Base-by-base conservation (phyloP, 805 yeast species). In the Yarrowia sp. region DNA sequence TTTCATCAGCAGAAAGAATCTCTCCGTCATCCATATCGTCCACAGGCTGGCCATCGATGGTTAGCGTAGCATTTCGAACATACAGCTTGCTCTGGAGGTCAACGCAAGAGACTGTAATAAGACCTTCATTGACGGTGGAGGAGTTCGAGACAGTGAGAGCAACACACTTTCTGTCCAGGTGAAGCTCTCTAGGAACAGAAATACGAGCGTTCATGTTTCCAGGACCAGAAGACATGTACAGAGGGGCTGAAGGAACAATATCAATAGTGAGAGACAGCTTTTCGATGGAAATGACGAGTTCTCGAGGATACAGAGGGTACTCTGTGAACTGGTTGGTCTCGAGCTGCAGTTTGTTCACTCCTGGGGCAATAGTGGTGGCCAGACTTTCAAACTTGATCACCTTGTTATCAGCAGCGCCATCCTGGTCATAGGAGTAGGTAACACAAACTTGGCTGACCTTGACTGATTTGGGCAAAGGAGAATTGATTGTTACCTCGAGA, bases 401-500 rank as follows among this genome's bases (percentile, higher is more conserved):
- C 43, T 56, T 46, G 32, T 54, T 64, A 16, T 38, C 56, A 4
- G 24, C 62, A 0, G 66, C 68, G 0, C 44, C 46, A 16, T 61
- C 69, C 3, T 62, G 49, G 10, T 56, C 61, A 9, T 67, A 65
- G 0, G 52, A 26, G 11, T 66, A 70, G 1, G 36, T 24, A 6
- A 70, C 71, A 12, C 67, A 69, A 22, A 72, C 69, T 16, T 36
- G 36, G 9, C 66, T 67, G 44, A 72, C 65, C 14, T 54, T 22
- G 10, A 68, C 17, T 28, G 70, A 65, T 17, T 68, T 67, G 19
- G 66, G 52, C 22, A 41, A 17, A 0, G 69, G 67, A 64, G 80
- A 80, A 3, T 66, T 65, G 8, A 83, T 43, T 0, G 68, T 66
- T 4, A 83, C 66, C 10, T 72, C 75, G 2, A 85, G 66, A 40